Evolutionary conservation across 2,329 filamentous ascomycete genomes (phyloP).

Genomic region (Pezicula carpinea): DNA sequence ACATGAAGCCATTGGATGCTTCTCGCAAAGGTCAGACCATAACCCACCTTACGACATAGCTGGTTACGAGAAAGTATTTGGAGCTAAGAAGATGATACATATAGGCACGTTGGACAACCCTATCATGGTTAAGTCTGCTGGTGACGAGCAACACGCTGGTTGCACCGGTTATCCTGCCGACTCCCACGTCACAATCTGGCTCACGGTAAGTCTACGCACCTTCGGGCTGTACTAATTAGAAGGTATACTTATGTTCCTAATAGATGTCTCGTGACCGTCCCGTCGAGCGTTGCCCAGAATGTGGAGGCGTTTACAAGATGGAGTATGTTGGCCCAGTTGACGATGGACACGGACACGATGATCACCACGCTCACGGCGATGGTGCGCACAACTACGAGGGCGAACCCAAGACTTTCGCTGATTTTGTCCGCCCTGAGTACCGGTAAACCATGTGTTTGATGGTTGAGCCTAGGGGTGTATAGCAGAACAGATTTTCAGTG

Average conservation of each 20-base stretch:
- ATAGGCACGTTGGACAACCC: constrained; percentile 84
- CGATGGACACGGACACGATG: constrained; percentile 60
- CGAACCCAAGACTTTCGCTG: constrained; percentile 94
- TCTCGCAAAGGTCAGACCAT: constrained; percentile 67
- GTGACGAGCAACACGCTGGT: constrained; percentile 93
- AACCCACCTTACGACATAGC: not conserved
- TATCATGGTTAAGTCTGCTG: constrained; percentile 84
- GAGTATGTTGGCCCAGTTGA: constrained; percentile 86
- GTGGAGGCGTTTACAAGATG: constrained; percentile 96
- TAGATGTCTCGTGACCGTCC: constrained; percentile 86
- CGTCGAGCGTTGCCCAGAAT: constrained; percentile 92
- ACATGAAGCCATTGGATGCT: constrained; percentile 94
- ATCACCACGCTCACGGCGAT: constrained; percentile 48
- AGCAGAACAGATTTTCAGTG: not conserved
- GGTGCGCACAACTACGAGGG: constrained; percentile 57
- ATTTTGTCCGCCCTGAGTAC: constrained; percentile 95
- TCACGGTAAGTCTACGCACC: constrained; percentile 59
- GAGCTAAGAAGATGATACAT: not conserved
- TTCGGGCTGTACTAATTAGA: not conserved
- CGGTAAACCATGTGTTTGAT: constrained; percentile 48
- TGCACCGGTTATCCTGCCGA: constrained; percentile 94
- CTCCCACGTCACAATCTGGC: constrained; percentile 87
- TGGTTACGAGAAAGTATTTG: constrained; percentile 10
- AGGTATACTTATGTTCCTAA: not conserved
- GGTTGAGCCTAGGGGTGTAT: not conserved